Evolutionary conservation across 2,329 filamentous ascomycete genomes (phyloP).

Genomic region (Hyphodiscus sp.): DNA sequence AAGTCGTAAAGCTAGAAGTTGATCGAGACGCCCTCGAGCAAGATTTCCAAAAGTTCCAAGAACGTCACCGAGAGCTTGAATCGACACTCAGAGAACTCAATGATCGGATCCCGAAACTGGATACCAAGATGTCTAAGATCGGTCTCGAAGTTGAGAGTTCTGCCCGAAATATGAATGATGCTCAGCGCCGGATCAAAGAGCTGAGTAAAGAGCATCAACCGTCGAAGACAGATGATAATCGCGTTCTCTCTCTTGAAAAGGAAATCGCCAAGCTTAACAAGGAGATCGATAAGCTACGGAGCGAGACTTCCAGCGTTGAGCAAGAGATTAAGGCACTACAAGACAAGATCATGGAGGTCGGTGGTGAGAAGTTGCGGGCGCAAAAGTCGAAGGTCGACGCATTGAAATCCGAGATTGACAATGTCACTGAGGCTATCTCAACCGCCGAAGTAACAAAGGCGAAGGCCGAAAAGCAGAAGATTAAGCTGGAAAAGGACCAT

Average conservation of each 20-base stretch:
- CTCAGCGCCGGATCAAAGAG: slow-evolving; percentile 79
- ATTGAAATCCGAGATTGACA: slow-evolving; percentile 77
- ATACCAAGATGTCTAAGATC: slow-evolving; percentile 89
- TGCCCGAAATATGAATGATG: slow-evolving; percentile 75
- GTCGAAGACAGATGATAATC: slow-evolving; percentile 71
- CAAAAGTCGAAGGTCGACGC: slow-evolving; percentile 89
- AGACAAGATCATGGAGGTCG: slow-evolving; percentile 97
- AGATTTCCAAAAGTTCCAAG: slow-evolving; percentile 77
- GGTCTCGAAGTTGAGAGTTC: slow-evolving; percentile 82
- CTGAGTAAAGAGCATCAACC: slow-evolving; percentile 74
- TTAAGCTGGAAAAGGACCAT: slow-evolving; percentile 79
- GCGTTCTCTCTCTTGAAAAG: slow-evolving; percentile 66
- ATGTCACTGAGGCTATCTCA: slow-evolving; percentile 74
- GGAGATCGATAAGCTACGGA: slow-evolving; percentile 72
- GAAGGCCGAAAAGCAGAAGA: slow-evolving; percentile 88
- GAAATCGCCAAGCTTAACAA: slow-evolving; percentile 68
- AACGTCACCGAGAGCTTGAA: slow-evolving; percentile 77
- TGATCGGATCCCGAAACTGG: slow-evolving; percentile 73
- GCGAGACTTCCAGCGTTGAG: slow-evolving; percentile 84
- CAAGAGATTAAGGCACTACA: slow-evolving; percentile 89
- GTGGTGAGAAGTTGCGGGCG: slow-evolving; percentile 82
- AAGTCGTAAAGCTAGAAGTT: slow-evolving; percentile 78
- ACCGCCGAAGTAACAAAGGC: slow-evolving; percentile 80
- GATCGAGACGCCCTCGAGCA: slow-evolving; percentile 82
- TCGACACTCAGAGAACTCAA: slow-evolving; percentile 63